phyloP scores from a whole-genome alignment of 768 basidiomycete genomes.

The Boletus rex-veris region DNA sequence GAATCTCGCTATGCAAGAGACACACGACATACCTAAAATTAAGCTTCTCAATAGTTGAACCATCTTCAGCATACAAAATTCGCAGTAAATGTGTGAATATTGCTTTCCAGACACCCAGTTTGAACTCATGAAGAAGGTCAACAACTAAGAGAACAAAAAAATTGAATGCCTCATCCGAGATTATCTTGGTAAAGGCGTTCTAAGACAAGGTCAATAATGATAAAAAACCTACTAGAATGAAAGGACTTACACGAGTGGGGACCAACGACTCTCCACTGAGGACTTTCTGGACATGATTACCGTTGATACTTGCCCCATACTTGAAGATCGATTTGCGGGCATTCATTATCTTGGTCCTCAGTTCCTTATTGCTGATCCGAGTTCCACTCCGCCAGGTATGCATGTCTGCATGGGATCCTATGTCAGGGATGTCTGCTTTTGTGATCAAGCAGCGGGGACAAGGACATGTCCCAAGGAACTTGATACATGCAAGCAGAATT shows the following conservation, averaged over 20 bases:
- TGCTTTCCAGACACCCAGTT: slow-evolving; percentile 25
- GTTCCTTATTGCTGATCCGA: not conserved
- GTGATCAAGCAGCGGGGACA: not conserved
- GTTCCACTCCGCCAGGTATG: not conserved
- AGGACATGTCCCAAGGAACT: not conserved
- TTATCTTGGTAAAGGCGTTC: no score
- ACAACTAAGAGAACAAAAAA: not conserved
- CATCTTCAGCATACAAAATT: not conserved
- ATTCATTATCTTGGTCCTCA: not conserved
- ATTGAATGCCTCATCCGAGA: not conserved
- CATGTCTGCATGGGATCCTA: not conserved
- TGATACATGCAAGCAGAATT: not conserved
- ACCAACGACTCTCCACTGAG: slow-evolving; percentile 5
- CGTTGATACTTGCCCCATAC: slow-evolving; percentile 1
- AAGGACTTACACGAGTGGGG: not conserved
- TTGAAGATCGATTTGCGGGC: slow-evolving; percentile 9
- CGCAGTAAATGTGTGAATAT: slow-evolving; percentile 18
- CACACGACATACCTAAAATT: not conserved
- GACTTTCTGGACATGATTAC: not conserved
- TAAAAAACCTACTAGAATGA: not conserved
- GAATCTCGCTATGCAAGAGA: no score
- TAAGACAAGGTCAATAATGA: no score
- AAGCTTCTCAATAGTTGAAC: not conserved
- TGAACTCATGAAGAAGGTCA: slow-evolving; percentile 19
- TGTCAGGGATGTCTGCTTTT: not conserved